Base-by-base conservation (phyloP, 495 filamentous ascomycete species). In the Sphaerosporella brunnea region DNA sequence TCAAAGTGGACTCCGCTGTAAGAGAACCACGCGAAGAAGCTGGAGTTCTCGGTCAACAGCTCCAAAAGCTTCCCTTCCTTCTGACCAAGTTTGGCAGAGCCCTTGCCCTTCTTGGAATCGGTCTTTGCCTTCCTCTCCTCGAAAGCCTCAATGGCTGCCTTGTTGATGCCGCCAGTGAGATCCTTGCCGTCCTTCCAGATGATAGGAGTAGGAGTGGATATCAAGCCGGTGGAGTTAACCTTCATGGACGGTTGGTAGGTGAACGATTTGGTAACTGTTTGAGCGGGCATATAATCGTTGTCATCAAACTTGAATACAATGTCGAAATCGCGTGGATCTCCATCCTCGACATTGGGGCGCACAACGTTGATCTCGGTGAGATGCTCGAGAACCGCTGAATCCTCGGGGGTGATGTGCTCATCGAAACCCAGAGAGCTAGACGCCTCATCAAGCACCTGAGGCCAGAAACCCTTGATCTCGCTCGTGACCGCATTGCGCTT, bases 11-110 rank as follows among this genome's bases (percentile, higher is more conserved):
- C 73, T 15, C 81, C 76, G 26, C 73, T 70, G 68, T 73, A 94
- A 34, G 77, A 80, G 60, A 96, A 94, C 74, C 76, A 86, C 32
- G 75, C 71, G 62, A 94, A 96, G 69, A 96, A 93, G 66, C 77
- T 84, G 1, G 72, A 73, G 13, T 72, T 71, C 34, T 62, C 56
- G 28, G 74, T 73, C 48, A 84, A 69, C 57, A 70, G 64, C 41
- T 67, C 63, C 61, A 66, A 66, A 45, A 75, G 53, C 1, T 64
- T 58, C 52, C 67, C 68, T 47, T 74, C 69, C 46, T 73, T 71
- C 9, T 62, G 65, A 30, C 63, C 43, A 13, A 38, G 54, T 47
- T 51, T 36, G n/a, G 20, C 15, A 15, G 24, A 25, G n/a, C 26
- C 45, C 18, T 37, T 39, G 9, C 26, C 26, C 28, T 46, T 46